These are phyloP conservation scores for Microstegium vimineum DNA, from an alignment of 176 grass and related monocot genomes.

Conservation along the genomic window DNA sequence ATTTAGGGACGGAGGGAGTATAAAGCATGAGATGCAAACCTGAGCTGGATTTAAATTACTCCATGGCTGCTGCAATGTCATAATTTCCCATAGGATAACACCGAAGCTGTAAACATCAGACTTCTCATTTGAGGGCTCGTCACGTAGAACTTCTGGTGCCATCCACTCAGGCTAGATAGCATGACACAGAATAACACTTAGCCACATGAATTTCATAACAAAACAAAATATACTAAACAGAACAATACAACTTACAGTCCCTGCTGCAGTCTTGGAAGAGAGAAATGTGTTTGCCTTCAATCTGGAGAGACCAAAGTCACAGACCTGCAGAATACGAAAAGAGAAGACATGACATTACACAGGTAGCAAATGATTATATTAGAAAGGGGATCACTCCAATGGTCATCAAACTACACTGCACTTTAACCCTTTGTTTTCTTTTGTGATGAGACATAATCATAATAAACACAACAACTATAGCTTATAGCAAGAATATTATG, in stretches of 20 bases:
- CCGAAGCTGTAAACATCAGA: constrained; percentile 86
- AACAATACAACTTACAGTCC: constrained; percentile 52
- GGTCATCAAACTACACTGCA: neutral
- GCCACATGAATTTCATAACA: neutral
- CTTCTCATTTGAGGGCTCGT: constrained; percentile 83
- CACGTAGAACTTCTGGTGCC: constrained; percentile 83
- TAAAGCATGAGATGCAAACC: constrained; percentile 34
- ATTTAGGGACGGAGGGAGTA: too few relatives aligned
- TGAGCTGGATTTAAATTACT: constrained; percentile 67
- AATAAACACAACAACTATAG: neutral
- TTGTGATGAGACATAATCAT: neutral
- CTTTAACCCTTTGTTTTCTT: neutral
- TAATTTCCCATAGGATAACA: constrained; percentile 89
- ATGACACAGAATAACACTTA: neutral
- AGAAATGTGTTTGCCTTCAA: constrained; percentile 89
- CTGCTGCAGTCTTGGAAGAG: constrained; percentile 79
- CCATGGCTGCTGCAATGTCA: constrained; percentile 90
- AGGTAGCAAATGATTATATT: neutral
- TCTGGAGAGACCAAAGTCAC: constrained; percentile 83
- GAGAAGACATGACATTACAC: neutral
- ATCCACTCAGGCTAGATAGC: constrained; percentile 80
- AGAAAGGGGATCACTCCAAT: neutral
- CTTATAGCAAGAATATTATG: neutral
- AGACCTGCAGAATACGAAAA: constrained; percentile 40
- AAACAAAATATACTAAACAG: neutral